Conservation (phyloP, 2,329 filamentous ascomycete species). For the Laburnicola sp. region DNA sequence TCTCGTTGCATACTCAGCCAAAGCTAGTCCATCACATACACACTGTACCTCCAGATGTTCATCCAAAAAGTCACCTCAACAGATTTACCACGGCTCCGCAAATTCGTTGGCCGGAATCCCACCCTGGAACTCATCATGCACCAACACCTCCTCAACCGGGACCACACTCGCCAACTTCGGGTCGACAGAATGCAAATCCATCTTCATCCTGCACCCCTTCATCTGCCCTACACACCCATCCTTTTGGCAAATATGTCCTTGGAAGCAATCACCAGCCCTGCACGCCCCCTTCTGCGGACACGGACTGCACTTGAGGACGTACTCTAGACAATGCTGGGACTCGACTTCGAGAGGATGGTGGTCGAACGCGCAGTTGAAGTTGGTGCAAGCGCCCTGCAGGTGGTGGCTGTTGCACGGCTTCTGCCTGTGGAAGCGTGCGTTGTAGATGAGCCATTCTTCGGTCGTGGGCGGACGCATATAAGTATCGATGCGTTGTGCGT, state of each 20-base stretch:
- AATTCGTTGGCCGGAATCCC: neutral
- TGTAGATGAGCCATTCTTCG: constrained; percentile 48
- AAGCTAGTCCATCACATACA: too few species aligned
- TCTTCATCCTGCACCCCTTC: constrained; percentile 32
- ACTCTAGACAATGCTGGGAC: constrained; percentile 48
- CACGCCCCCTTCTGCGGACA: constrained; percentile 50
- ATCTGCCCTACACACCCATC: constrained; percentile 25
- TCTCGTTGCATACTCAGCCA: too few species aligned
- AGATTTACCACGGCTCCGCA: neutral
- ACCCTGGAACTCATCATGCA: neutral
- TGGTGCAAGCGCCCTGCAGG: constrained; percentile 47
- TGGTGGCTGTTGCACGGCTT: constrained; percentile 58
- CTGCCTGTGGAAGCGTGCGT: constrained; percentile 31
- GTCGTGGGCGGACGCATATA: constrained; percentile 44
- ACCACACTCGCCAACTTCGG: constrained; percentile 27
- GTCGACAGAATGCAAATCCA: constrained; percentile 25
- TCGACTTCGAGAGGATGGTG: constrained; percentile 49
- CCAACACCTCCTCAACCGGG: constrained; percentile 5
- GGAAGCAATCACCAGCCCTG: constrained; percentile 49
- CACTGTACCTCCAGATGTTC: too few species aligned
- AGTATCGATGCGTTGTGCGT: constrained; percentile 53
- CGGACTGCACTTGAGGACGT: constrained; percentile 50
- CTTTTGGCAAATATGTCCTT: constrained; percentile 53
- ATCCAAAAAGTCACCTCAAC: too few species aligned
- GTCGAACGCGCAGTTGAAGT: constrained; percentile 48